A percentile compares a stretch with the other conserved stretches of the same genome.
phyloP scores from a whole-genome alignment of 768 basidiomycete genomes.

The Suillus variegatus region DNA sequence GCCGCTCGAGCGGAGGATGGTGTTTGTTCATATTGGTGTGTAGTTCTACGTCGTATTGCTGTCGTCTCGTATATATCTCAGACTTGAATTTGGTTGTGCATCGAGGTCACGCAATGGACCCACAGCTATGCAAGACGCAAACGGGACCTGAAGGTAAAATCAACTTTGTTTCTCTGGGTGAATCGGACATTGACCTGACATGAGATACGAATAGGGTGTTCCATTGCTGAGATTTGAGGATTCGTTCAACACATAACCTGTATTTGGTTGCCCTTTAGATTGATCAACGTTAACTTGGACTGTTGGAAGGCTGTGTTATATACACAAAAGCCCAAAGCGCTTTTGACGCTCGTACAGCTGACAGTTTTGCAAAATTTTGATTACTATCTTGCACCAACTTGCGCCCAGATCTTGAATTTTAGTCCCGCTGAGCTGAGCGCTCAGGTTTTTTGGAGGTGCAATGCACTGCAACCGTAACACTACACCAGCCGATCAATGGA shows the following conservation, averaged over 20 bases:
- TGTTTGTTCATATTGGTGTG: no score
- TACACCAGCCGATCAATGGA: neutral
- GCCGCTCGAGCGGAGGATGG: no score
- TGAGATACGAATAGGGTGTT: neutral
- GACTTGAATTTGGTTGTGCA: no score
- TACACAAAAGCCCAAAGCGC: no score
- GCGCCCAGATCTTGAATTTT: neutral
- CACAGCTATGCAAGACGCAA: neutral
- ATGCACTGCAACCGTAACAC: neutral
- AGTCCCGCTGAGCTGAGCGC: neutral
- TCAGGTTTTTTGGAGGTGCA: no score
- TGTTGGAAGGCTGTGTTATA: no score
- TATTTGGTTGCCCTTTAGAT: neutral
- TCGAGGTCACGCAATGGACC: neutral
- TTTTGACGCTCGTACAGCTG: no score
- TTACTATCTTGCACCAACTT: neutral
- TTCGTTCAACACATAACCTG: neutral
- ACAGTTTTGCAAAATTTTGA: neutral
- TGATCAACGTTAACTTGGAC: no score
- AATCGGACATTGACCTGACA: constrained; percentile 6
- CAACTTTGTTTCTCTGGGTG: constrained; percentile 8
- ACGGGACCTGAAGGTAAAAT: neutral
- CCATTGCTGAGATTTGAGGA: neutral
- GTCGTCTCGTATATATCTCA: no score
- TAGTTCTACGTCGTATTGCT: no score